A percentile compares a stretch with the other conserved stretches of the same genome.
These are phyloP conservation scores for Chytriomyces sp. DNA, from an alignment of 192 early-diverging fungal species.

Conservation along the genomic window DNA sequence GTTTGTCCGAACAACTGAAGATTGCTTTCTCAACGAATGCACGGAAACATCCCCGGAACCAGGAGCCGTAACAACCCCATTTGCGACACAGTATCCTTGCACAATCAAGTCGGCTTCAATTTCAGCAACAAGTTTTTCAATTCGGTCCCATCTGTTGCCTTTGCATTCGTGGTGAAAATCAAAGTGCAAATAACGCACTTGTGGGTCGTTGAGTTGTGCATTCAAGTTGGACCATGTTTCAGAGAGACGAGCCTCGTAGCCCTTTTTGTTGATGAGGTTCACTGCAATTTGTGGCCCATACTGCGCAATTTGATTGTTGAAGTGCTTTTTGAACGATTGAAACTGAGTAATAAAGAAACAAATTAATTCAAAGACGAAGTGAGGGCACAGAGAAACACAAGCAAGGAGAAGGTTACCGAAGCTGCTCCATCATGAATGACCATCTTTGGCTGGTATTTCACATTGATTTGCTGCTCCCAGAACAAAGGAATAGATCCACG, in stretches of 20 bases:
- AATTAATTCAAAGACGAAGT: slow-evolving; percentile 13
- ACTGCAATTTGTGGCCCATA: slow-evolving; percentile 88
- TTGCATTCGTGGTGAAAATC: slow-evolving; percentile 98
- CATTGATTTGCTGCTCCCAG: slow-evolving; percentile 91
- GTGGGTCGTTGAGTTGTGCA: slow-evolving; percentile 46
- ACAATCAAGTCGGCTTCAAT: slow-evolving; percentile 69
- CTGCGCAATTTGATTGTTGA: slow-evolving; percentile 66
- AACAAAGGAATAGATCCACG: slow-evolving; percentile 92
- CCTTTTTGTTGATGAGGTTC: slow-evolving; percentile 94
- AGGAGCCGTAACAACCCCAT: slow-evolving; percentile 57
- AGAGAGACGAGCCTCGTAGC: slow-evolving; percentile 86
- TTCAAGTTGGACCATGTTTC: slow-evolving; percentile 78
- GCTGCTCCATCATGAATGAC: slow-evolving; percentile 71
- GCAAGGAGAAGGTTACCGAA: slow-evolving; percentile 59
- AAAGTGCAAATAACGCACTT: slow-evolving; percentile 80
- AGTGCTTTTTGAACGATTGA: slow-evolving; percentile 73
- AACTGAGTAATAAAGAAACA: slow-evolving; percentile 51
- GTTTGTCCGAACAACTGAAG: slow-evolving; percentile 89
- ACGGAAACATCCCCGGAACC: slow-evolving; percentile 48
- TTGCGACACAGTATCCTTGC: slow-evolving; percentile 57
- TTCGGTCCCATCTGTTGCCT: slow-evolving; percentile 94
- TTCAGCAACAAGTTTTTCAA: slow-evolving; percentile 80
- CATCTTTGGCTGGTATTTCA: slow-evolving; percentile 89
- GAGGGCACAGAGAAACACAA: background rate
- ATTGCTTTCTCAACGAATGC: slow-evolving; percentile 59